Evolutionary conservation across 2,329 filamentous ascomycete species (phyloP).

Genomic region (Aspergillus japonicus): DNA sequence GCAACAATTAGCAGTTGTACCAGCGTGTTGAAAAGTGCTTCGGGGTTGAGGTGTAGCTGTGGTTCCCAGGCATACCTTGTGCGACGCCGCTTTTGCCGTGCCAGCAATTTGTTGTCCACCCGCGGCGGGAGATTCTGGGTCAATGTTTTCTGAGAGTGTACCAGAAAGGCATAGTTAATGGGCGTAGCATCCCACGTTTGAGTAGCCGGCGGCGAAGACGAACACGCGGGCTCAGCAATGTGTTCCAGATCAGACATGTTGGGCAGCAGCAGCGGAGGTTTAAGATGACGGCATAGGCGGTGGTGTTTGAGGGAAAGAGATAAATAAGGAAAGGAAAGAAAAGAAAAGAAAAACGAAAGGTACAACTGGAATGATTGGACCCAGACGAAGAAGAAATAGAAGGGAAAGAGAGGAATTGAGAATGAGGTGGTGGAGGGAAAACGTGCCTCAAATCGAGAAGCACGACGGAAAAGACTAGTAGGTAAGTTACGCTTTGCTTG

Average conservation of each 20-base stretch:
- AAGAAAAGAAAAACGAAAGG: slow-evolving; percentile 11
- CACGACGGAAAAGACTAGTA: slow-evolving; percentile 19
- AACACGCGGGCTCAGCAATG: slow-evolving; percentile 28
- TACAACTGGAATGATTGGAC: slow-evolving; percentile 2
- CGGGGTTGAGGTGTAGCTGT: background rate
- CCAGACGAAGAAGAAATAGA: background rate
- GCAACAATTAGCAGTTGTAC: background rate
- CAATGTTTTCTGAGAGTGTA: slow-evolving; percentile 58
- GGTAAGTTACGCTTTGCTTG: slow-evolving; percentile 2
- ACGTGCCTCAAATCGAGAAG: slow-evolving; percentile 19
- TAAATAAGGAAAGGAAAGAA: slow-evolving; percentile 6
- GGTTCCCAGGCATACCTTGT: slow-evolving; percentile 52
- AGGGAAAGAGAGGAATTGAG: background rate
- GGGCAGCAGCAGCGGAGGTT: slow-evolving; percentile 13
- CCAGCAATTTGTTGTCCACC: slow-evolving; percentile 59
- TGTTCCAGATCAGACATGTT: slow-evolving; percentile 40
- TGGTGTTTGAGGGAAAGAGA: slow-evolving; percentile 10
- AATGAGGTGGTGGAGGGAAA: slow-evolving; percentile 20
- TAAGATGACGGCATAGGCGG: slow-evolving; percentile 19
- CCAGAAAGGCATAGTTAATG: slow-evolving; percentile 56
- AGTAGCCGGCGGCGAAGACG: slow-evolving; percentile 36
- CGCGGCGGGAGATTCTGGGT: slow-evolving; percentile 57
- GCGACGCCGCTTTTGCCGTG: slow-evolving; percentile 60
- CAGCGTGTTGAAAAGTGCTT: background rate
- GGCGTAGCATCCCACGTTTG: slow-evolving; percentile 33